A percentile compares a stretch with the other conserved stretches of the same genome.
Conservation (phyloP, 2,329 filamentous ascomycete species). For the Sphaerulina musiva region DNA sequence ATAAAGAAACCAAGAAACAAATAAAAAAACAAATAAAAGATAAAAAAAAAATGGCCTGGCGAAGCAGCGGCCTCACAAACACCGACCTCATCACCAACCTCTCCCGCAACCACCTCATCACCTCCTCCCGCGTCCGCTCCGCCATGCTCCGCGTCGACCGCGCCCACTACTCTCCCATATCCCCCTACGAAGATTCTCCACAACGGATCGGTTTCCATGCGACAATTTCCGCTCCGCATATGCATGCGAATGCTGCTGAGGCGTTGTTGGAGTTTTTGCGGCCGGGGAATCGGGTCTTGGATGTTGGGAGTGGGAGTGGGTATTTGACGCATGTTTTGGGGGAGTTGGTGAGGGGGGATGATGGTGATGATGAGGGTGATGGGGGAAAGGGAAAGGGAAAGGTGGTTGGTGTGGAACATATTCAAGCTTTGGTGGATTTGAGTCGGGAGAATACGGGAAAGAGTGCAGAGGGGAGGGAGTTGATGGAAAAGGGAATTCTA, state of each 20-base stretch:
- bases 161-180: slow-evolving; percentile 67
- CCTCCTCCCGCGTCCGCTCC: slow-evolving; percentile 61
- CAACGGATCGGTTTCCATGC: slow-evolving; percentile 61
- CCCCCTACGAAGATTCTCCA: slow-evolving; percentile 67
- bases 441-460: slow-evolving; percentile 40
- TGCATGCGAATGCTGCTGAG: slow-evolving; percentile 62
- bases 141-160: slow-evolving; percentile 84
- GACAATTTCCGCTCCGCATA: slow-evolving; percentile 67
- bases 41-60: slow-evolving; percentile 79
- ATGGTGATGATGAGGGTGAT: neutral
- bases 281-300: slow-evolving; percentile 45
- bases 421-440: slow-evolving; percentile 42
- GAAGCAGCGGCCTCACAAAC: slow-evolving; percentile 70
- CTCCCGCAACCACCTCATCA: slow-evolving; percentile 63
- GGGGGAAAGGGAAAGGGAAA: slow-evolving; percentile 32
- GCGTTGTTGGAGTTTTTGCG: slow-evolving; percentile 54
- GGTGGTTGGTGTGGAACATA: slow-evolving; percentile 47
- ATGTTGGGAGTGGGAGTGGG: slow-evolving; percentile 47
- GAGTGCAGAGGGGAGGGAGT: slow-evolving; percentile 41
- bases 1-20: too few species aligned
- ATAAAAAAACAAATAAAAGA: too few species aligned
- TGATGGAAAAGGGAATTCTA: slow-evolving; percentile 60
- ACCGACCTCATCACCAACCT: slow-evolving; percentile 72
- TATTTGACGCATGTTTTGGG: slow-evolving; percentile 87
- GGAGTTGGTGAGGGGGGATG: slow-evolving; percentile 52